Evolutionary conservation across 2,329 filamentous ascomycete genomes (phyloP).

Genomic region (Ophiostoma perfectum): DNA sequence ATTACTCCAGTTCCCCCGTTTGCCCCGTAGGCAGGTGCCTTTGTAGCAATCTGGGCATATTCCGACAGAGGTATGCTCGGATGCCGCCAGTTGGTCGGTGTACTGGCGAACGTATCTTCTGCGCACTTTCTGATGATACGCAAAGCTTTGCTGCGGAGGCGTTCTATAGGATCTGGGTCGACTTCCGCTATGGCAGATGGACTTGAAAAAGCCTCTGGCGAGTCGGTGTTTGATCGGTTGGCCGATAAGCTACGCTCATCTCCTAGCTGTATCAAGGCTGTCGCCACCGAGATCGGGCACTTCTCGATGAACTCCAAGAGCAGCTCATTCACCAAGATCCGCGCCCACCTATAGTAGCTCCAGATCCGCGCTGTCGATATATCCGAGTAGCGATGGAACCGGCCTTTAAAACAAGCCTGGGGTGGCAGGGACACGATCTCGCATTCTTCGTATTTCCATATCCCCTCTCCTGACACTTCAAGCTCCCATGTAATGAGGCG

Average conservation of each 20-base stretch:
- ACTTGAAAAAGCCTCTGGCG: not conserved
- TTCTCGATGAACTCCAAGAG: slow-evolving; percentile 40
- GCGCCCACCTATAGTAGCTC: slow-evolving; percentile 55
- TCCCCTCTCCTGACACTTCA: slow-evolving; percentile 28
- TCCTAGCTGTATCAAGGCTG: slow-evolving; percentile 7
- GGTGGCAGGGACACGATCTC: slow-evolving; percentile 35
- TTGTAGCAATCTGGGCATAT: slow-evolving; percentile 34
- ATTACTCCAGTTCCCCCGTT: slow-evolving; percentile 44
- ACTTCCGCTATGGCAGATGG: not conserved
- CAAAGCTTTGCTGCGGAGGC: slow-evolving; percentile 29
- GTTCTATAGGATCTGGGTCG: not conserved
- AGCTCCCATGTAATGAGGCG: slow-evolving; percentile 39
- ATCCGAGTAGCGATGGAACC: slow-evolving; percentile 51
- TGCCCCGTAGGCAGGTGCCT: slow-evolving; percentile 22
- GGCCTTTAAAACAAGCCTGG: slow-evolving; percentile 44
- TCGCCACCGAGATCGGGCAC: slow-evolving; percentile 32
- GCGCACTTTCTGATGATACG: slow-evolving; percentile 37
- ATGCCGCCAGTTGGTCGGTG: slow-evolving; percentile 49
- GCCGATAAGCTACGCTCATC: not conserved
- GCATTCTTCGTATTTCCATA: slow-evolving; percentile 37
- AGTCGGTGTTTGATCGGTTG: too few species aligned
- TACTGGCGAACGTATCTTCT: slow-evolving; percentile 42
- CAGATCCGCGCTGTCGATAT: slow-evolving; percentile 51
- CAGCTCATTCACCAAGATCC: slow-evolving; percentile 49
- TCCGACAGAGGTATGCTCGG: slow-evolving; percentile 36